Percentiles rank a stretch among this genome's conserved stretches.
Conservation (phyloP, 441 rosid genomes). For the Mallotus repandus region DNA sequence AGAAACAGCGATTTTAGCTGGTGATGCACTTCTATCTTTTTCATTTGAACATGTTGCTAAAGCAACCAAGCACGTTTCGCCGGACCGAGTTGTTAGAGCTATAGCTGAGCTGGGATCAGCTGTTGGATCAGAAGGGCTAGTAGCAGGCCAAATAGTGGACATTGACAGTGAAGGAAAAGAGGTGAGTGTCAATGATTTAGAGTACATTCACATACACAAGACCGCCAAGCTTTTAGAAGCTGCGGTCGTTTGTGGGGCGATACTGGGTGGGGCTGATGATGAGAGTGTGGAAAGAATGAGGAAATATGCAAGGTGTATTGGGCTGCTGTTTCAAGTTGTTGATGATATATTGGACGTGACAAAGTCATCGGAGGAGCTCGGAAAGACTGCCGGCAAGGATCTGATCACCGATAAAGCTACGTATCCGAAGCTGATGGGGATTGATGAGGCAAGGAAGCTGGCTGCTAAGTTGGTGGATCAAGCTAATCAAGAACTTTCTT, state of each 20-base stretch:
- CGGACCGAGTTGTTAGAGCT: slow-evolving; percentile 48
- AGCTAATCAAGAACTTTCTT: slow-evolving; percentile 56
- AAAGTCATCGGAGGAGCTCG: slow-evolving; percentile 61
- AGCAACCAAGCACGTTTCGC: slow-evolving; percentile 42
- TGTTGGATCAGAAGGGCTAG: slow-evolving; percentile 61
- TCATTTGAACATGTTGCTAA: slow-evolving; percentile 70
- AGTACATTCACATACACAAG: slow-evolving; percentile 76
- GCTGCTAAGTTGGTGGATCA: slow-evolving; percentile 60
- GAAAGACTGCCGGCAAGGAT: slow-evolving; percentile 86
- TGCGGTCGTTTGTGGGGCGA: slow-evolving; percentile 69
- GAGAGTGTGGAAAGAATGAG: slow-evolving; percentile 63
- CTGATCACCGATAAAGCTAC: slow-evolving; percentile 55
- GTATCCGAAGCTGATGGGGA: slow-evolving; percentile 75
- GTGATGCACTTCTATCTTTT: slow-evolving; percentile 74
- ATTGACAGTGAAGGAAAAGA: slow-evolving; percentile 57
- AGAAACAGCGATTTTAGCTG: slow-evolving; percentile 74
- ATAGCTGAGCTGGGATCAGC: slow-evolving; percentile 62
- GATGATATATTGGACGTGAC: slow-evolving; percentile 85
- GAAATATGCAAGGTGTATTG: slow-evolving; percentile 64
- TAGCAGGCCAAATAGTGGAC: slow-evolving; percentile 86
- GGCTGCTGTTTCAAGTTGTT: slow-evolving; percentile 77
- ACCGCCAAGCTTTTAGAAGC: slow-evolving; percentile 83
- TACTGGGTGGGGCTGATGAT: slow-evolving; percentile 69
- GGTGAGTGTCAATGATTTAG: slow-evolving; percentile 59
- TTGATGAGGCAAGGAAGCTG: slow-evolving; percentile 62